phyloP scores from a whole-genome alignment of 2,329 filamentous ascomycete genomes.

The Didymella pomorum region DNA sequence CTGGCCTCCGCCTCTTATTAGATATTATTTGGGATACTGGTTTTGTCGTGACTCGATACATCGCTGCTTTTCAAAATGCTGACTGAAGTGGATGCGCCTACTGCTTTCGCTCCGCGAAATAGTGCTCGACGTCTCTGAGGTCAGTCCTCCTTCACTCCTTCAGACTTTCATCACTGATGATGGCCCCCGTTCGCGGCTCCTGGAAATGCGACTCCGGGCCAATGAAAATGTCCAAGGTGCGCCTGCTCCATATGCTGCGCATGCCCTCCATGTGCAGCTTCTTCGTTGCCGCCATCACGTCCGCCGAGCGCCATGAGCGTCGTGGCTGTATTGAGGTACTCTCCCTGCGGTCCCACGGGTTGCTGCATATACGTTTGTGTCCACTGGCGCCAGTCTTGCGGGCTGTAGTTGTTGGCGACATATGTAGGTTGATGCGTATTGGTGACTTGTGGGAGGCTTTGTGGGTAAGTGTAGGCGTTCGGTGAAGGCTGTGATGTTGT shows the following conservation, averaged over 20 bases:
- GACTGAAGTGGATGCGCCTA: neutral
- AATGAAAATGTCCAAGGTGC: slow-evolving; percentile 33
- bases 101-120: neutral
- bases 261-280: slow-evolving; percentile 22
- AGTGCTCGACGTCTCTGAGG: neutral
- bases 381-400: slow-evolving; percentile 49
- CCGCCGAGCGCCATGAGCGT: slow-evolving; percentile 50
- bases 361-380: slow-evolving; percentile 44
- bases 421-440: slow-evolving; percentile 36
- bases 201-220: slow-evolving; percentile 43
- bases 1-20: neutral
- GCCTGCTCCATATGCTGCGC: slow-evolving; percentile 33
- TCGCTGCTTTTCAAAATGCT: neutral
- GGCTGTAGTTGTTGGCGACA: slow-evolving; percentile 35
- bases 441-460: slow-evolving; percentile 28
- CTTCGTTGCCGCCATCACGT: slow-evolving; percentile 37
- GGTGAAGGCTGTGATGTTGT: slow-evolving; percentile 34
- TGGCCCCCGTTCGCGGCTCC: slow-evolving; percentile 34
- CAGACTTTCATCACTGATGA: slow-evolving; percentile 21
- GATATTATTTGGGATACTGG: slow-evolving; percentile 1
- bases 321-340: slow-evolving; percentile 51
- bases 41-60: neutral
- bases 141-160: neutral
- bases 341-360: slow-evolving; percentile 35
- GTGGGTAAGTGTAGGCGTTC: slow-evolving; percentile 38